Percentiles rank a stretch among this genome's conserved stretches.
phyloP scores from a whole-genome alignment of 495 filamentous ascomycete genomes.

The Penicillium turbatum region DNA sequence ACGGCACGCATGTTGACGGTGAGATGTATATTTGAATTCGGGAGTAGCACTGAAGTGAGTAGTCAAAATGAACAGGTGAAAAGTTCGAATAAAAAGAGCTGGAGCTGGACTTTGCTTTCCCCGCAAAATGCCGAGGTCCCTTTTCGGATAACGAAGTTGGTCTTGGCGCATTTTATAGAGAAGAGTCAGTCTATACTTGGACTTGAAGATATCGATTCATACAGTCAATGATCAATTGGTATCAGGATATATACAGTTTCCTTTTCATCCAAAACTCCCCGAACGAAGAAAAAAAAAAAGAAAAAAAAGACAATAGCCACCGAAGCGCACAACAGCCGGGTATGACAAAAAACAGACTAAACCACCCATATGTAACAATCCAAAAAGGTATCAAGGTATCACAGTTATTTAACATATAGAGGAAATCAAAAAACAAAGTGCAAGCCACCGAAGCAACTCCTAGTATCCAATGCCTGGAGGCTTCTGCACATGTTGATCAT shows the following conservation, averaged over 20 bases:
- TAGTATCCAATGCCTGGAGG: conserved; percentile 26
- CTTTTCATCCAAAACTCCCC: conserved; percentile 5
- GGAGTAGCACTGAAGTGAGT: background rate
- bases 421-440: background rate
- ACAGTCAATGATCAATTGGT: no score
- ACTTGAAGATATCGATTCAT: no score
- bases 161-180: no score
- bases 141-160: conserved; percentile 20
- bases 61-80: background rate
- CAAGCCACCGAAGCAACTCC: background rate
- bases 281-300: no score
- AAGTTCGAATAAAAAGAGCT: background rate
- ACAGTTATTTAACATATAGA: conserved; percentile 9
- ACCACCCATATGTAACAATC: conserved; percentile 18
- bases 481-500: conserved; percentile 22
- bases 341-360: conserved; percentile 16
- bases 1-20: conserved; percentile 71
- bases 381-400: conserved; percentile 13
- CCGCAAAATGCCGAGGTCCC: conserved; percentile 30
- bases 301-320: background rate
- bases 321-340: conserved; percentile 16
- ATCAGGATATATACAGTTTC: conserved; percentile 10
- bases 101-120: conserved; percentile 8
- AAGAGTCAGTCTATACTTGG: no score
- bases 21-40: background rate